Evolutionary conservation across 306 rosid species (phyloP), one percentile per base, ranked within the genome.

Genomic region (Inga oerstediana): DNA sequence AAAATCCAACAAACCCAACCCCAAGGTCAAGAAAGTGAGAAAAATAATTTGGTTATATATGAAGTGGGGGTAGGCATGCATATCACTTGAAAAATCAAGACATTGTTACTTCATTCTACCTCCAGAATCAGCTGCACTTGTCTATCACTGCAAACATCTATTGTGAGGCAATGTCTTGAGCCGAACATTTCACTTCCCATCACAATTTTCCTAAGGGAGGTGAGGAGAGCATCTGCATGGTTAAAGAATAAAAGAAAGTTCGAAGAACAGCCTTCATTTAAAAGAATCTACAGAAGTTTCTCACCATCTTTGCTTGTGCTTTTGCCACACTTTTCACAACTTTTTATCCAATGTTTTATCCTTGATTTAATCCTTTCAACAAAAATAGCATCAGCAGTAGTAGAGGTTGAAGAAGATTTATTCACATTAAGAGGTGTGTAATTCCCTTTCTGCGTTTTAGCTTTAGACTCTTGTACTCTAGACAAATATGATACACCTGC

Each of bases 81-180:
- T 65, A 71, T 41, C 14, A 69, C 75, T 80, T 81, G 48, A 56
- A 80, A 58, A 49, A 79, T n/a, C 69, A 78, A 10, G 81, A n/a
- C 32, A 79, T 58, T 46, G 68, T 74, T 56, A 64, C 79, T 75
- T 51, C 81, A 56, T 56, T 72, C 51, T 85, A 95, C 98, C 99
- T 91, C 91, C 83, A 92, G 78, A 76, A 89, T 85, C 72, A 95
- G 97, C 78, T 89, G 90, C 86, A 84, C 88, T 85, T 95, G 99
- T 67, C 87, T 91, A 70, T 93, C 94, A 32, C 93, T 93, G 87
- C 94, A 93, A 87, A 93, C 92, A 88, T 95, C 98, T 76, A 93
- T 66, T 69, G 84, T 85, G 85, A 92, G 80, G 84, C 88, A 88
- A 54, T 94, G 96, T 82, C 97, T 92, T 81, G 92, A 80, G 83